Evolutionary conservation across 371 early-diverging fungal genomes (phyloP), one percentile per base, ranked within the genome.

Genomic region (Syncephalastrum racemosum): DNA sequence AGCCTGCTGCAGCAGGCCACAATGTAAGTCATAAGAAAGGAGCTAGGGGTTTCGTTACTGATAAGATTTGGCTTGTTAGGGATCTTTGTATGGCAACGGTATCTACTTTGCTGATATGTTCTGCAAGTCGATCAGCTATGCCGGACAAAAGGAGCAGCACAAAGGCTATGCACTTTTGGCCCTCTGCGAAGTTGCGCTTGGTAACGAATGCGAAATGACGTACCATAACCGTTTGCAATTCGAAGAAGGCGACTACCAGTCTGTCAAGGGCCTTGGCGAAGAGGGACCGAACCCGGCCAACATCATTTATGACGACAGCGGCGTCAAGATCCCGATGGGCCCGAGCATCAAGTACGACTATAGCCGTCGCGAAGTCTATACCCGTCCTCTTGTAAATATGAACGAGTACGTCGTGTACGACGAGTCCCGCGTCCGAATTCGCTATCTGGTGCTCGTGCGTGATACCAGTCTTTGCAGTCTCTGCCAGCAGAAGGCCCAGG

Each of bases 81-180:
- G 78, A 23, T 55, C 77, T 4, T 48, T 73, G 58, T 59, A 72
- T 45, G 86, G 86, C 14, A 70, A 75, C 16, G 85, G 85, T 20
- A 68, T 86, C 15, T 86, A 86, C 54, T 84, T 84, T 67, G 84
- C 82, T 3, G 86, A 86, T 46, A 71, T 66, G 52, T 80, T 84
- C 50, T 20, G 42, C 22, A 86, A 86, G 55, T 71, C 77, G 4
- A 51, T 75, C 20, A 53, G 50, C 5, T 85, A 83, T 59, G 52
- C 70, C 13, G 27, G 43, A 31, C 63, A 66, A 16, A 47, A 46
- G 14, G 23, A 12, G 31, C 39, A 59, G 4, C 53, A 53, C 20
- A 56, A 60, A 6, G 56, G 62, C 20, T 75, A 70, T 46, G 56
- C 47, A 4, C 25, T 77, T 18, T 49, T 85, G 20, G 54, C 85